Evolutionary conservation across 805 yeast species (phyloP).

Genomic region (Metschnikowia kofuensis): DNA sequence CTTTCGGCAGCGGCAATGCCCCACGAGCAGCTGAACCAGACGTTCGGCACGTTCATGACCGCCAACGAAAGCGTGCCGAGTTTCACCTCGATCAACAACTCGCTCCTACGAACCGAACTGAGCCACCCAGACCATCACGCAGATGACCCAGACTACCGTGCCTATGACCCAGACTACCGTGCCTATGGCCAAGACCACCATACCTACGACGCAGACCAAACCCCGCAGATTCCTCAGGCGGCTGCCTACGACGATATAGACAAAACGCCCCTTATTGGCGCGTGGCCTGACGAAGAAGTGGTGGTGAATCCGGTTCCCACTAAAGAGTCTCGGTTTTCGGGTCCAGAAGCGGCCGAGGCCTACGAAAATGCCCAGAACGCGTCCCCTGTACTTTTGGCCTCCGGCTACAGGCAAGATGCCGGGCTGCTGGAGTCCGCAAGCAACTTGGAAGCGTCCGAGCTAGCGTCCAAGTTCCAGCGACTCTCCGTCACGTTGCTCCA

Average conservation of each 20-base stretch:
- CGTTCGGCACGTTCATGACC: conserved; percentile 26
- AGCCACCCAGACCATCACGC: neutral
- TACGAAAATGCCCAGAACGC: neutral
- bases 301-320: neutral
- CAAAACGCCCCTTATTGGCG: conserved; percentile 25
- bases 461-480: conserved; percentile 35
- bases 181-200: neutral
- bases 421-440: conserved; percentile 1
- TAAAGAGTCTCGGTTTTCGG: neutral
- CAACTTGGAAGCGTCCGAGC: conserved; percentile 22
- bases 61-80: conserved; percentile 28
- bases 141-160: neutral
- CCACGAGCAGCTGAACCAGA: conserved; percentile 22
- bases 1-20: neutral
- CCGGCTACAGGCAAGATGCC: conserved; percentile 9
- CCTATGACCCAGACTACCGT: neutral
- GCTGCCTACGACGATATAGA: conserved; percentile 21
- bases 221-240: conserved; percentile 26
- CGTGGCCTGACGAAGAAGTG: conserved; percentile 10
- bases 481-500: conserved; percentile 36
- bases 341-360: neutral
- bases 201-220: conserved; percentile 31
- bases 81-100: conserved; percentile 33
- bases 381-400: neutral
- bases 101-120: conserved; percentile 25